Conservation (phyloP, 805 yeast species). For the Kluyveromyces nonfermentans region DNA sequence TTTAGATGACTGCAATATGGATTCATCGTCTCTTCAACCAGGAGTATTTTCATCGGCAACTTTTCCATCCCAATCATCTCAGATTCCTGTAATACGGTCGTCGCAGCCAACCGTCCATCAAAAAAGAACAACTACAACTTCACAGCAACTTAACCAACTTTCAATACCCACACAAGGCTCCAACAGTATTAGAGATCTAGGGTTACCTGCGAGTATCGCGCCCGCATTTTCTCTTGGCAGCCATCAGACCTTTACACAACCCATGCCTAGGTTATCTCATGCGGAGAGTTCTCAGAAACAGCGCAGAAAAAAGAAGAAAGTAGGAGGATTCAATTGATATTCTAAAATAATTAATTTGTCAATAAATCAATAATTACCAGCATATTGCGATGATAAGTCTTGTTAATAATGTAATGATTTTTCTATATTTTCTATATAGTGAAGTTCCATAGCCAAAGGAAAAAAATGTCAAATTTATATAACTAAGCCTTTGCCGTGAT, state of each 20-base stretch:
- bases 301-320: constrained; percentile 35
- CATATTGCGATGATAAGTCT: not conserved
- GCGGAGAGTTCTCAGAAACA: constrained; percentile 13
- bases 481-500: too few relatives aligned
- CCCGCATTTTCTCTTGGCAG: constrained; percentile 25
- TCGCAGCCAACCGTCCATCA: constrained; percentile 15
- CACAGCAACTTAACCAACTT: not conserved
- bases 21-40: constrained; percentile 1
- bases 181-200: not conserved
- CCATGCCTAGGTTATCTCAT: constrained; percentile 12
- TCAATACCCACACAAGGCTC: not conserved
- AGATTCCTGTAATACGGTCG: constrained; percentile 20
- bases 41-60: not conserved
- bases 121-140: not conserved
- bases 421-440: not conserved
- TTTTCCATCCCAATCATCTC: constrained; percentile 8
- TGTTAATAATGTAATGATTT: not conserved
- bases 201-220: constrained; percentile 23
- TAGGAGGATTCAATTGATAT: constrained; percentile 40
- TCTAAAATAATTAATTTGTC: not conserved
- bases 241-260: constrained; percentile 10
- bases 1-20: constrained; percentile 3
- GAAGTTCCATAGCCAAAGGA: not conserved
- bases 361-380: not conserved
- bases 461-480: not conserved